A percentile compares a stretch with the other conserved stretches of the same genome.
Conservation (phyloP, 352 stramenopile genomes). For the Albugo candida region DNA sequence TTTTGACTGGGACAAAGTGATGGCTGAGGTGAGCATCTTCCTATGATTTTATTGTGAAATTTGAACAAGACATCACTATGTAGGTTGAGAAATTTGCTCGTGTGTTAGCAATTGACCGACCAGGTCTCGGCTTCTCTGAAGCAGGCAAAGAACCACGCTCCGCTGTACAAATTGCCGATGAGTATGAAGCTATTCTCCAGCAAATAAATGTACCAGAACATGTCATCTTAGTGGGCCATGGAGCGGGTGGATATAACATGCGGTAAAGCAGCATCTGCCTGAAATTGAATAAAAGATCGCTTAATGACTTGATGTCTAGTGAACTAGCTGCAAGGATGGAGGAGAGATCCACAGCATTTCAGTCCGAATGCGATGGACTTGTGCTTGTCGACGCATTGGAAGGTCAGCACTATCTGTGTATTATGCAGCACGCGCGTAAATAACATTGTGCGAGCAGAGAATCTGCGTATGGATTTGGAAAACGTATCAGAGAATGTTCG, state of each 20-base stretch:
- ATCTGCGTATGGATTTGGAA: conserved; percentile 34
- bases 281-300: background rate
- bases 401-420: conserved; percentile 8
- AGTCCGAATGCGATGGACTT: conserved; percentile 25
- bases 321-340: conserved; percentile 26
- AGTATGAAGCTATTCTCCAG: conserved; percentile 42
- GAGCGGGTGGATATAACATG: conserved; percentile 69
- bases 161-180: conserved; percentile 28
- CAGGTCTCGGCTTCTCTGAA: conserved; percentile 50
- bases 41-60: too few species aligned
- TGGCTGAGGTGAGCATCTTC: conserved; percentile 10
- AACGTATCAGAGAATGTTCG: conserved; percentile 34
- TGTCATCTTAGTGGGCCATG: conserved; percentile 49
- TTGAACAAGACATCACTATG: background rate
- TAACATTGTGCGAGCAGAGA: conserved; percentile 16
- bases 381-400: conserved; percentile 56
- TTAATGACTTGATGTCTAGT: conserved; percentile 2
- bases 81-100: conserved; percentile 25
- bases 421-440: background rate
- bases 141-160: conserved; percentile 23
- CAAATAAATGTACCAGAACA: conserved; percentile 30
- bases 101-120: conserved; percentile 46
- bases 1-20: conserved; percentile 72
- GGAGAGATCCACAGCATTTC: conserved; percentile 4
- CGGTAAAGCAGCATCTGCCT: conserved; percentile 13